Evolutionary conservation across 345 rosid species (phyloP).

Genomic region (Microcos paniculata): DNA sequence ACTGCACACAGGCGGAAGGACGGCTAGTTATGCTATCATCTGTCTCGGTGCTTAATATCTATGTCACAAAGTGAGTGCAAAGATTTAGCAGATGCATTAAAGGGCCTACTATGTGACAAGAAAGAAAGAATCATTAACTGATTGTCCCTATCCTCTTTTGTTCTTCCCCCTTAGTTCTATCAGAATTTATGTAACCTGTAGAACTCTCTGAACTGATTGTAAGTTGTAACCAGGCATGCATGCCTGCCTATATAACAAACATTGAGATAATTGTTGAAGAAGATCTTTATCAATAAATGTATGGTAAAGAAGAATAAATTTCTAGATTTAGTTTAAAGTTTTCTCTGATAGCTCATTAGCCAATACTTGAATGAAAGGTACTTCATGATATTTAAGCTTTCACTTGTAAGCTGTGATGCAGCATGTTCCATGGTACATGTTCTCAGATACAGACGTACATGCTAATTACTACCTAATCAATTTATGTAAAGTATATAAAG

Average conservation of each 20-base stretch:
- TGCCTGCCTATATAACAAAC: background rate
- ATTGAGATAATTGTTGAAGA: background rate
- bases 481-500: too few species aligned
- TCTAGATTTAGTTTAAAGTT: too few species aligned
- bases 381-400: too few species aligned
- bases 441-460: too few species aligned
- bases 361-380: too few species aligned
- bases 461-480: too few species aligned
- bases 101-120: background rate
- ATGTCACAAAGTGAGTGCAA: background rate
- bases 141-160: background rate
- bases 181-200: background rate
- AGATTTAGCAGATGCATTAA: background rate
- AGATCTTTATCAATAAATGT: too few species aligned
- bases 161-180: background rate
- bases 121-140: background rate
- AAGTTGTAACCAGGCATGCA: background rate
- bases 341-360: too few species aligned
- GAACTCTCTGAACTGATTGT: background rate
- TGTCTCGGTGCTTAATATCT: background rate
- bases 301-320: too few species aligned
- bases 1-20: background rate
- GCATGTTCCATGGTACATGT: too few species aligned
- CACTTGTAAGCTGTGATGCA: too few species aligned
- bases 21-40: background rate